These are phyloP conservation scores for Antrodiella citrinella DNA, from an alignment of 768 basidiomycete species.

Conservation along the genomic window DNA sequence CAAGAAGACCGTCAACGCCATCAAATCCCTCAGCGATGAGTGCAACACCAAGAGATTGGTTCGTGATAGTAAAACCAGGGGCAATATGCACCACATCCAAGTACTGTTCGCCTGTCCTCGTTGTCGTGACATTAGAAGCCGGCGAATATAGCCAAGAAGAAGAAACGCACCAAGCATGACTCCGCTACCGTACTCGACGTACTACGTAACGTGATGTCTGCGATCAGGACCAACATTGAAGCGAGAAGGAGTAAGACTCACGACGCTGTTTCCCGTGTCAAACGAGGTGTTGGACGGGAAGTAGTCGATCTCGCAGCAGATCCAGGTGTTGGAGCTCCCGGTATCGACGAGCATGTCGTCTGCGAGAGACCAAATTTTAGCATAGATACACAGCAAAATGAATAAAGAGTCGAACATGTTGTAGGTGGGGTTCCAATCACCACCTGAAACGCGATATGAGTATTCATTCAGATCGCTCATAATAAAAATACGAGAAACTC, in stretches of 20 bases:
- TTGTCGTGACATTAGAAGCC: conserved; percentile 35
- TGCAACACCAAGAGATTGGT: conserved; percentile 33
- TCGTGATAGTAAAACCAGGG: conserved; percentile 11
- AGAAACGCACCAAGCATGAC: not conserved
- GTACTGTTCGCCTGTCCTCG: conserved; percentile 13
- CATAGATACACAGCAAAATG: not conserved
- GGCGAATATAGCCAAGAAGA: conserved; percentile 32
- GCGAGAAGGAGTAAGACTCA: not conserved
- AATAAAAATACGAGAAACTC: not conserved
- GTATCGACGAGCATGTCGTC: conserved; percentile 49
- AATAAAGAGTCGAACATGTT: conserved; percentile 22
- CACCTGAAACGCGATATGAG: conserved; percentile 19
- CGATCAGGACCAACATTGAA: too few relatives aligned
- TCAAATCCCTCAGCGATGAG: conserved; percentile 16
- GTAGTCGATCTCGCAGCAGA: conserved; percentile 32
- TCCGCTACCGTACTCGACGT: conserved; percentile 1
- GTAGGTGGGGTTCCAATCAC: conserved; percentile 42
- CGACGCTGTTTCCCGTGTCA: not conserved
- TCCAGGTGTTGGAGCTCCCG: conserved; percentile 46
- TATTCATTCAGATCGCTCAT: not conserved
- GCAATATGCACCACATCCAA: conserved; percentile 37
- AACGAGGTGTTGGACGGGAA: not conserved
- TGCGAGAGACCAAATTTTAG: conserved; percentile 2
- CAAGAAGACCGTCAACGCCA: conserved; percentile 34
- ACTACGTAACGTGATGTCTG: not conserved